These are phyloP conservation scores for Leptographium flavum DNA, from an alignment of 2,329 filamentous ascomycete genomes.

Conservation along the genomic window DNA sequence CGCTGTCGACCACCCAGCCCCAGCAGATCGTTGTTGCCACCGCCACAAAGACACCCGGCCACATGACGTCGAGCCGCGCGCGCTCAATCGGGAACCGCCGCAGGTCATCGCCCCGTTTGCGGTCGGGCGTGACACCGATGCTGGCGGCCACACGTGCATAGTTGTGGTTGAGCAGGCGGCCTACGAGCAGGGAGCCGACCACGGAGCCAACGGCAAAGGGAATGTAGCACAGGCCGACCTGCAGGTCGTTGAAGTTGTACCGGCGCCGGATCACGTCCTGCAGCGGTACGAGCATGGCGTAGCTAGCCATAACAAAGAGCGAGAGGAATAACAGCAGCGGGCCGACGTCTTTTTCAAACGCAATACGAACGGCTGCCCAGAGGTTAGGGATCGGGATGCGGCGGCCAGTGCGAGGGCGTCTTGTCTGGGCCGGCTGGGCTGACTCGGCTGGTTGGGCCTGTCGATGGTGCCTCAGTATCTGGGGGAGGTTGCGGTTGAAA, in stretches of 20 bases:
- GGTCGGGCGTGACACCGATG: slow-evolving; percentile 32
- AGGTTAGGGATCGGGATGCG: slow-evolving; percentile 17
- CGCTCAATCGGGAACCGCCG: slow-evolving; percentile 22
- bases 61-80: slow-evolving; percentile 20
- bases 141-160: slow-evolving; percentile 38
- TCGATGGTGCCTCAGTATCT: neutral
- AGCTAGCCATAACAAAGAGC: slow-evolving; percentile 21
- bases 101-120: slow-evolving; percentile 25
- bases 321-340: slow-evolving; percentile 20
- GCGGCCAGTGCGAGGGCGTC: slow-evolving; percentile 6
- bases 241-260: slow-evolving; percentile 21
- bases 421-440: slow-evolving; percentile 2
- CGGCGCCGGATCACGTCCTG: slow-evolving; percentile 18
- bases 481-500: slow-evolving; percentile 12
- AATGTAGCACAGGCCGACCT: slow-evolving; percentile 28
- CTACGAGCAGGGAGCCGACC: slow-evolving; percentile 21
- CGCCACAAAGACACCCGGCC: slow-evolving; percentile 26
- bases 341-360: slow-evolving; percentile 22
- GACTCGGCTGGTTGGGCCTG: slow-evolving; percentile 1
- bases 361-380: slow-evolving; percentile 17
- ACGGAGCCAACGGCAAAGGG: slow-evolving; percentile 23
- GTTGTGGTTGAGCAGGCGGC: slow-evolving; percentile 45
- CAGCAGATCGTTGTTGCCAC: slow-evolving; percentile 26
- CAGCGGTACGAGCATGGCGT: slow-evolving; percentile 18
- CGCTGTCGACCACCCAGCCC: slow-evolving; percentile 27